Base-by-base conservation (phyloP, 2,329 filamentous ascomycete species). In the Neoscytalidium dimidiatum region DNA sequence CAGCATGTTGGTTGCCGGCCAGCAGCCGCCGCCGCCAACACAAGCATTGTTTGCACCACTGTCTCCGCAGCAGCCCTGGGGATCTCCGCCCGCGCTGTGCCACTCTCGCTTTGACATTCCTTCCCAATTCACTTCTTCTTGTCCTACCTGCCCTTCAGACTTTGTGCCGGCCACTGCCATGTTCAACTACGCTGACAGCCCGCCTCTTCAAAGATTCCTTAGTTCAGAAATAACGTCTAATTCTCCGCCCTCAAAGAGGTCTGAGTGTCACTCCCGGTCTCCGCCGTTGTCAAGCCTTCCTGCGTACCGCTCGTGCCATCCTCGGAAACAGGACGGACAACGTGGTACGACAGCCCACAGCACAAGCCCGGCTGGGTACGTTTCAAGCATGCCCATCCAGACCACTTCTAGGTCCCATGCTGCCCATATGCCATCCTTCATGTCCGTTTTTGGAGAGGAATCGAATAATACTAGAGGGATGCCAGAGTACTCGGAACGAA, bases 361-460 rank as follows among this genome's bases (percentile, higher is more conserved):
- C 44, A 44, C 35, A 51, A 48, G 17, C 28, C 28, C 48, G 38
- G 29, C 48, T 17, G 26, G 38, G 21, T 56, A 44, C 26, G 26
- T 51, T 51, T 67, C 71, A 70, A 78, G 71, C 67, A 79, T 80
- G 77, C 74, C 76, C 63, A 60, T 68, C 29, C 74, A 75, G 67
- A 73, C 77, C 49, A 74, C 69, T 61, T 69, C 77, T 63, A 70
- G 74, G 62, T 69, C 74, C 11, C 73, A 75, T 67, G 64, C 63
- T 58, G 72, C 72, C 35, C 80, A 80, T 77, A 89, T 92, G 83
- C 89, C 89, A 74, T 88, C 89, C 23, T 90, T 92, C 72, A 91
- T 90, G 88, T 89, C 89, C 65, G 89, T 92, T 64, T 91, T 90
- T 80, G 88, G 88, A 75, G 83, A 89, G 69, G 87, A 90, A 72